phyloP scores from a whole-genome alignment of 441 rosid genomes.

The Corymbia citriodora region DNA sequence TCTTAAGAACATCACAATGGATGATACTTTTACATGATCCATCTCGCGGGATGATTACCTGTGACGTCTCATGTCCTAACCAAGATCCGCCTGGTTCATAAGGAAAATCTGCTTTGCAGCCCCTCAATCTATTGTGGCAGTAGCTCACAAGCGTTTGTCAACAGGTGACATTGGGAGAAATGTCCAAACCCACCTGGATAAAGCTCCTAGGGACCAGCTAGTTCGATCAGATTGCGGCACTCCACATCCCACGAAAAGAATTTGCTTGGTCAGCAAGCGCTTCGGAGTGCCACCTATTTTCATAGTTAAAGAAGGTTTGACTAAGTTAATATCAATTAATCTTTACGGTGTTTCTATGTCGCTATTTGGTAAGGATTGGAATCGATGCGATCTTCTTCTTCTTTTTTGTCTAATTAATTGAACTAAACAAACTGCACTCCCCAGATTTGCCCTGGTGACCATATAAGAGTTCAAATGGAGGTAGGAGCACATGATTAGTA shows the following conservation, averaged over 20 bases:
- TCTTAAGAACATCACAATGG: neutral
- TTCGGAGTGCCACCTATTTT: slow-evolving; percentile 4
- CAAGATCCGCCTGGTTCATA: slow-evolving; percentile 20
- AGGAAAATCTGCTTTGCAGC: slow-evolving; percentile 19
- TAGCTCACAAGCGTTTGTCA: slow-evolving; percentile 34
- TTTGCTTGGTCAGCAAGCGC: slow-evolving; percentile 56
- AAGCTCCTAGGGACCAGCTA: slow-evolving; percentile 56
- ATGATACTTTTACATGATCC: neutral
- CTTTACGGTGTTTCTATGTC: no score
- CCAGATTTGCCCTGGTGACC: neutral
- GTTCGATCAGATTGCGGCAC: slow-evolving; percentile 19
- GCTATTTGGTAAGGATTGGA: neutral
- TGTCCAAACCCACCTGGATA: slow-evolving; percentile 59
- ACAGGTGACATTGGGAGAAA: slow-evolving; percentile 45
- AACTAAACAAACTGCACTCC: neutral
- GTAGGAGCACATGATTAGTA: neutral
- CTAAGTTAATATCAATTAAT: no score
- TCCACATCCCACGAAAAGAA: slow-evolving; percentile 38
- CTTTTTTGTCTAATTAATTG: neutral
- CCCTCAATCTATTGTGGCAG: slow-evolving; percentile 34
- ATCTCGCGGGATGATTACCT: slow-evolving; percentile 30
- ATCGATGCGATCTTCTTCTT: neutral
- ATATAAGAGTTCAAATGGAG: neutral
- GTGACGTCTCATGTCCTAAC: slow-evolving; percentile 40
- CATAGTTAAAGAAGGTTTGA: no score